Evolutionary conservation across 306 rosid genomes (phyloP), one percentile per base, ranked within the genome.

Genomic region (Parietaria judaica): DNA sequence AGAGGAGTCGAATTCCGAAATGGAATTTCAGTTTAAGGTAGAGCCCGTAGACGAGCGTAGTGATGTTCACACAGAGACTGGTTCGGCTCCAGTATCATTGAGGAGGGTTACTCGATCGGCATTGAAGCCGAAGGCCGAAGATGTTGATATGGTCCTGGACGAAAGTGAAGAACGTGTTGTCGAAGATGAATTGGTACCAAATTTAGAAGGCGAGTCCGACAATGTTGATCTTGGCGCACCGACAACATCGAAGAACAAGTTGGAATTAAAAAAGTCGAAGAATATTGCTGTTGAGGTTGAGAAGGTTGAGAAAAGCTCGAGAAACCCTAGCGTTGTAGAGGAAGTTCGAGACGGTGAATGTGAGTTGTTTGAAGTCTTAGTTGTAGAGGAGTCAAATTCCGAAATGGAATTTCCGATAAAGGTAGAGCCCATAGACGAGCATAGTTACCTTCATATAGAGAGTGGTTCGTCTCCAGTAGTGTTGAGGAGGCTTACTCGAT

Each of bases 191-290:
- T 58, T 16, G 35, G 58, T 63, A 38, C 63, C 60, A 44, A 69
- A 16, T 52, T 47, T 74, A 11, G 83, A 75, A 14, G 88, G 56
- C 52, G 77, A 72, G 52, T 64, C 61, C 36, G 44, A 67, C 4
- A 61, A 51, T 46, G 65, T 50, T 44, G 68, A 67, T 52, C 61
- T 66, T 37, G 64, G 70, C 56, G 15, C 76, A 41, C 60, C 72
- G 38, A 64, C 70, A 34, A 72, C 60, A 36, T 56, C 75, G 14
- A 79, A 76, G 70, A 80, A 64, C 60, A 82, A 80, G 74, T 14
- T 83, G 71, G 96, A 85, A 57, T 14, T 80, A 67, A 87, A 79
- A 70, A 85, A 78, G 87, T 85, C 88, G 70, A 85, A 85, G 68
- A 87, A 81, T 77, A 66, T 78, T 56, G 76, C 77, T 23, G 31